Base-by-base conservation (phyloP, 352 stramenopile species). In the Elongisporangium prolatum region DNA sequence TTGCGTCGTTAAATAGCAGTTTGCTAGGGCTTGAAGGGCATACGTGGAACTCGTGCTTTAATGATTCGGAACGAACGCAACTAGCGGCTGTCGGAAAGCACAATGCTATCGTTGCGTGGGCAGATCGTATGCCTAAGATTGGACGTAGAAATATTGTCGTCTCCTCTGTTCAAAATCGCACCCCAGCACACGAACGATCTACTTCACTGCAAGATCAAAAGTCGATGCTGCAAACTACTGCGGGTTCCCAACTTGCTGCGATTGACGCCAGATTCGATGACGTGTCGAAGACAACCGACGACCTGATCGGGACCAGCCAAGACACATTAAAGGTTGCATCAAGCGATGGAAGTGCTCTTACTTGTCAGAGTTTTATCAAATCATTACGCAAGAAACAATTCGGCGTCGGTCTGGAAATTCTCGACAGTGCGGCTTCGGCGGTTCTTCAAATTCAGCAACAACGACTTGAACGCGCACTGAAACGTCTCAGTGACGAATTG, bases 401-500 rank as follows among this genome's bases (percentile, higher is more conserved):
- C 63, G 86, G 86, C 4, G 80, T 95, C 50, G 86, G 83, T 1
- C 54, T 94, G 4, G 62, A 86, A 25, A 81, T 88, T 44, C 67
- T 72, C 13, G 81, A 91, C 37, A 71, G 72, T 47, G 75, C 71
- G 13, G 89, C 82, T 9, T 74, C 67, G 0, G 63, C 63, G 11
- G 81, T 95, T 5, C 54, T 95, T 25, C 63, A 65, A 18, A 82
- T 81, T n/a, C 86, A 95, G 60, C 82, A 91, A 17, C 73, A 90
- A 52, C 80, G 86, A 5, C 69, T 95, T 9, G 84, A 93, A 49
- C 78, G 86, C 14, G 86, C 86, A 14, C 69, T 95, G n/a, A 92
- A 93, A 60, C 79, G 86, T 3, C 67, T 95, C 0, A 95, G 86
- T 53, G 86, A 91, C 52, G 86, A 95, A 44, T 65, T 95, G 4